phyloP scores from a whole-genome alignment of 1,139 yeast species.

The Geotrichum histeridarum region DNA sequence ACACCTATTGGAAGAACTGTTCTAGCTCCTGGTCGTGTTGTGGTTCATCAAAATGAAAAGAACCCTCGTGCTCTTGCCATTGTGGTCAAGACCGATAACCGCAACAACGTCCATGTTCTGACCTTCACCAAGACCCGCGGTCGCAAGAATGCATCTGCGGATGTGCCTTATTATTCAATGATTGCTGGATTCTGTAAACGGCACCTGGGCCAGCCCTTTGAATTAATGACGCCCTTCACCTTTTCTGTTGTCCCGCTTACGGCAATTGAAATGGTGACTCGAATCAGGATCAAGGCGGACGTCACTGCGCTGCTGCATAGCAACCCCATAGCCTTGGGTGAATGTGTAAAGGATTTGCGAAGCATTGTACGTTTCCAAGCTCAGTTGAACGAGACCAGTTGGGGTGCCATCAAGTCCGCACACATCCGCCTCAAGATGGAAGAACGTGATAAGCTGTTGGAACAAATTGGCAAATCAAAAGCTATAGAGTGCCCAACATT shows the following conservation, averaged over 20 bases:
- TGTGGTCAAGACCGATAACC: constrained; percentile 9
- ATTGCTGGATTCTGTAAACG: constrained; percentile 34
- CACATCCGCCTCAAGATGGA: constrained; percentile 20
- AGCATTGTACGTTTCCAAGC: constrained; percentile 43
- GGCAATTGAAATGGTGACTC: constrained; percentile 49
- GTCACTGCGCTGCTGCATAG: constrained; percentile 46
- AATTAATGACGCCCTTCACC: constrained; percentile 30
- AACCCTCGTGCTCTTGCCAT: constrained; percentile 51
- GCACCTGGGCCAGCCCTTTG: constrained; percentile 34
- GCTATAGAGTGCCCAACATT: constrained; percentile 39
- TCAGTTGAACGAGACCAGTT: constrained; percentile 42
- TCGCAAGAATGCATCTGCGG: neutral
- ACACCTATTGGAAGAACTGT: constrained; percentile 46
- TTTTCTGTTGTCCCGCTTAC: constrained; percentile 45
- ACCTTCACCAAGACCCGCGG: constrained; percentile 4
- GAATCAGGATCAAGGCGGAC: constrained; percentile 42
- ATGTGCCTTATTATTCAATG: constrained; percentile 54
- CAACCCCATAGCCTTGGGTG: constrained; percentile 42
- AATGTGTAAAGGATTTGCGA: constrained; percentile 43
- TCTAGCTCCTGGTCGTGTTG: constrained; percentile 54
- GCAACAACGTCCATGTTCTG: constrained; percentile 5
- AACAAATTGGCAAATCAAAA: constrained; percentile 37
- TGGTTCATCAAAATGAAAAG: constrained; percentile 51
- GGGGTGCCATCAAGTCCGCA: neutral
- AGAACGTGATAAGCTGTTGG: constrained; percentile 44